Evolutionary conservation across 495 filamentous ascomycete species (phyloP).

Genomic region (Pyrenula aspistea): DNA sequence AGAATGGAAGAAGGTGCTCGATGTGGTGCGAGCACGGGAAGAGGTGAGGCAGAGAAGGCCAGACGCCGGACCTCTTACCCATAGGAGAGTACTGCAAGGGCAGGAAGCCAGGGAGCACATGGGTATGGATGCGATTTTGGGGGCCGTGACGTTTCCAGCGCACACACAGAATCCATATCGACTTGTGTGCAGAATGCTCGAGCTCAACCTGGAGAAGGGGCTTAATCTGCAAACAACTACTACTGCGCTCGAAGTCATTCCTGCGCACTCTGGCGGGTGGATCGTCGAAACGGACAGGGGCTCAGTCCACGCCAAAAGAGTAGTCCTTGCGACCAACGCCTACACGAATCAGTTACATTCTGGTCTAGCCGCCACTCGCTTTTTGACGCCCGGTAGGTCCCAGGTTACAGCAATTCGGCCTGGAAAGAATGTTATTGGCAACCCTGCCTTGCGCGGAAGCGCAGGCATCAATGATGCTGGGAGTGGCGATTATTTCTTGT

Average conservation of each 20-base stretch:
- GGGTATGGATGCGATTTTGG: not conserved
- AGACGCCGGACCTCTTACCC: not conserved
- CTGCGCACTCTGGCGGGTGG: slow-evolving; percentile 2
- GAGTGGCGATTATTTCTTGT: not conserved
- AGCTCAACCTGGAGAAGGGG: not conserved
- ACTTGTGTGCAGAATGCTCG: not conserved
- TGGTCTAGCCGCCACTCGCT: not conserved
- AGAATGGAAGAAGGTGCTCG: not conserved
- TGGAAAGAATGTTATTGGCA: not conserved
- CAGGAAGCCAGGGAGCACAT: not conserved
- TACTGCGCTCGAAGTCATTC: not conserved
- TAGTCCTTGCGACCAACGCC: slow-evolving; percentile 71
- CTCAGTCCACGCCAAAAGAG: slow-evolving; percentile 36
- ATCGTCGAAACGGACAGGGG: slow-evolving; percentile 53
- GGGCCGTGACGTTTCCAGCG: not conserved
- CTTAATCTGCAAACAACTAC: not conserved
- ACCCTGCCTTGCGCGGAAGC: not conserved
- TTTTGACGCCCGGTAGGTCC: not conserved
- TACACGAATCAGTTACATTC: slow-evolving; percentile 37
- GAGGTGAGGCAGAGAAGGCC: not conserved
- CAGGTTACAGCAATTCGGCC: not conserved
- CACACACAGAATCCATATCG: not conserved
- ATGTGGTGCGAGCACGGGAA: not conserved
- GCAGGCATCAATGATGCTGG: not conserved
- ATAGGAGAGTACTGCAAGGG: not conserved